phyloP scores from a whole-genome alignment of 768 basidiomycete genomes.

The Mycena chlorophos region DNA sequence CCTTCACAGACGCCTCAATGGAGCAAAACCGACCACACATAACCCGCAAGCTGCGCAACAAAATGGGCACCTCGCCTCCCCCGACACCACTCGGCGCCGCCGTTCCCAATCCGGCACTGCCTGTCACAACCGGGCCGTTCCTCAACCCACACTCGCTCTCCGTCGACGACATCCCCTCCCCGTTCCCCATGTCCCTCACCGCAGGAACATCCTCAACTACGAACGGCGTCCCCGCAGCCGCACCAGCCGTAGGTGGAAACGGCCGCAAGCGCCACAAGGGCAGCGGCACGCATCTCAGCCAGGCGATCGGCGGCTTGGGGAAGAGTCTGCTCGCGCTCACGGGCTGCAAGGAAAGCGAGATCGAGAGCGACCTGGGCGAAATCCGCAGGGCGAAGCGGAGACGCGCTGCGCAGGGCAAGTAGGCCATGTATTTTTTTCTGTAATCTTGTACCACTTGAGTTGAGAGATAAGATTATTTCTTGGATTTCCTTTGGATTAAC shows the following conservation, averaged over 20 bases:
- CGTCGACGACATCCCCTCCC: conserved; percentile 84
- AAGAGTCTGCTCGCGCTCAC: conserved; percentile 66
- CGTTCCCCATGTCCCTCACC: conserved; percentile 76
- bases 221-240: conserved; percentile 32
- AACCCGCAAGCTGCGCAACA: conserved; percentile 83
- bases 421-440: too few species aligned
- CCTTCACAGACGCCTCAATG: conserved; percentile 60
- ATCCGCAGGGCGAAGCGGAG: conserved; percentile 73
- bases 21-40: conserved; percentile 81
- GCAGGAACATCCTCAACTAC: conserved; percentile 34
- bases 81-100: conserved; percentile 61
- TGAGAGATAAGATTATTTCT: too few species aligned
- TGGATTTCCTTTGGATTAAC: too few species aligned
- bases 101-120: conserved; percentile 38
- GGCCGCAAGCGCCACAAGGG: conserved; percentile 55
- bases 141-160: conserved; percentile 83
- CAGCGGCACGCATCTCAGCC: conserved; percentile 52
- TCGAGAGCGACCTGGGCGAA: conserved; percentile 75
- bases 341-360: conserved; percentile 63
- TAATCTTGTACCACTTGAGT: too few species aligned
- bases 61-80: conserved; percentile 74
- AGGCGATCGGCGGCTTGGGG: conserved; percentile 67
- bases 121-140: conserved; percentile 69
- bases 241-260: conserved; percentile 36
- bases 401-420: conserved; percentile 35